Evolutionary conservation across 139 green algal genomes (phyloP), one percentile per base, ranked within the genome.

Genomic region (Nannochloris sp.): DNA sequence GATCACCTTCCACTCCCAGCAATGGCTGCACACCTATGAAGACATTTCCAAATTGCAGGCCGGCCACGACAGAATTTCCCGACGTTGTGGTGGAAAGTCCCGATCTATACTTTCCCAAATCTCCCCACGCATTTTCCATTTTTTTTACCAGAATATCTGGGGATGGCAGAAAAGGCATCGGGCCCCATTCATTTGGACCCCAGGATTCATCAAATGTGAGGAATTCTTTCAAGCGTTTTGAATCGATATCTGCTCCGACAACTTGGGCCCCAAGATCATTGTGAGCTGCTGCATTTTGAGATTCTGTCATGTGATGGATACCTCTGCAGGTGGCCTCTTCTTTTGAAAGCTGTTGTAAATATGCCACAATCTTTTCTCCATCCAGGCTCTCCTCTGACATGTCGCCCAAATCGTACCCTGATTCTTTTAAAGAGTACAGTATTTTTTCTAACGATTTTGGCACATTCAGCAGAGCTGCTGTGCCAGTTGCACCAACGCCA

Each of bases 391-490:
- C 64, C 4, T 70, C 56, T 4, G 48, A 23, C 31, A 79, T 5
- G 2, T 81, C 61, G 1, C 90, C 90, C 46, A 96, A 54, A 60
- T 95, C 78, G 49, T 96, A 96, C 1, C 90, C 92, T 70, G 80
- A 74, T 18, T 69, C 48, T 14, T 62, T 36, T 59, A 96, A 70
- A n/a, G 54, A 50, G 8, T 54, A 18, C 48, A 97, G 78, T 48
- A 90, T 18, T 2, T 43, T 14, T 61, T 88, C 81, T 44, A 97
- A 73, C 1, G 83, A 94, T 67, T 83, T 78, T 16, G 92, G 92
- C 58, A 98, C 92, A 71, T 98, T 98, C 57, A 98, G 85, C 58
- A 97, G 81, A 8, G 92, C 92, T 4, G 92, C 92, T 8, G 92
- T 98, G 46, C 92, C 92, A 1, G 85, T 92, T 5, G 92, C 87